Conservation (phyloP, 305 asterid species). For the Galium porrigens region DNA sequence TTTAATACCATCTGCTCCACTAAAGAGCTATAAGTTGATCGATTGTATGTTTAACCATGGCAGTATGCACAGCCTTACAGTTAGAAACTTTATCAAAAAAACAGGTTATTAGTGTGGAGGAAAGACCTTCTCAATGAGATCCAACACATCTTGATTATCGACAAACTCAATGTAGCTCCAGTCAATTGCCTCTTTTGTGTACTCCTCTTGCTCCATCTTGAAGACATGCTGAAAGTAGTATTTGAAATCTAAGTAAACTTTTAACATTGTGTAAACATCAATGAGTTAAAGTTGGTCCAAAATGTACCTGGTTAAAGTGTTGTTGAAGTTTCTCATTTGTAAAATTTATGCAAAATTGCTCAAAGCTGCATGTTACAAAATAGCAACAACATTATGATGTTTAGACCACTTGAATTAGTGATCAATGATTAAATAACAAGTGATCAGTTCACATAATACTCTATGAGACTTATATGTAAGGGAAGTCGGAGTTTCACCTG, state of each 20-base stretch:
- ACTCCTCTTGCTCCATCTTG: slow-evolving; percentile 98
- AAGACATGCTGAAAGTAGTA: slow-evolving; percentile 69
- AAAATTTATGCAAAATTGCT: slow-evolving; percentile 91
- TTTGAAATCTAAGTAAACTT: slow-evolving; percentile 24
- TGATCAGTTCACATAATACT: neutral
- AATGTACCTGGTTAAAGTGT: slow-evolving; percentile 84
- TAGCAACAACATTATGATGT: slow-evolving; percentile 21
- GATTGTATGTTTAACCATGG: neutral
- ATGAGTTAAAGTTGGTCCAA: slow-evolving; percentile 10
- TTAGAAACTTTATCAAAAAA: neutral
- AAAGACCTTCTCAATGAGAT: slow-evolving; percentile 89
- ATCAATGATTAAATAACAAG: neutral
- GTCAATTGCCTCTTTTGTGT: slow-evolving; percentile 75
- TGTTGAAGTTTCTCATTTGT: slow-evolving; percentile 96
- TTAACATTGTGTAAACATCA: slow-evolving; percentile 11
- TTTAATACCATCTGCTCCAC: neutral
- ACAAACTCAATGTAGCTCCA: slow-evolving; percentile 99
- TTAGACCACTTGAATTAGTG: neutral
- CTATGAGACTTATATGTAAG: neutral
- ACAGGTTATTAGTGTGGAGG: slow-evolving; percentile 11
- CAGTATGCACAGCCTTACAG: neutral
- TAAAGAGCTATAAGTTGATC: neutral
- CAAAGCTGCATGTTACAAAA: slow-evolving; percentile 55
- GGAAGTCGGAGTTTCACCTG: slow-evolving; percentile 38
- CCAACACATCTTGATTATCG: slow-evolving; percentile 90